These are phyloP conservation scores for Knoxdaviesia proteae DNA, from an alignment of 2,329 filamentous ascomycete genomes.

Conservation along the genomic window DNA sequence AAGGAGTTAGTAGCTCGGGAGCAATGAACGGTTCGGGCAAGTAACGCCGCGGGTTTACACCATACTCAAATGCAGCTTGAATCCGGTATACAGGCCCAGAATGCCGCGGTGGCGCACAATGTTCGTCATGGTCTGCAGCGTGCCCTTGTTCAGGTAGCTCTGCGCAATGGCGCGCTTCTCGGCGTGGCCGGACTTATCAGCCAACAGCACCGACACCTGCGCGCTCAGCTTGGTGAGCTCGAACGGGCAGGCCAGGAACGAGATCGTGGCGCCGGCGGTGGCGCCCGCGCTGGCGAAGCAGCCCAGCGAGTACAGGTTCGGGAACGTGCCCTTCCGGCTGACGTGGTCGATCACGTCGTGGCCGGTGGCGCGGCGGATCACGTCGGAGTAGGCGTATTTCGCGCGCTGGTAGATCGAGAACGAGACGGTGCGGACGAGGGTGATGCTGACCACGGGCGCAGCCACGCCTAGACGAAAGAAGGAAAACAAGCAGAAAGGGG, in stretches of 20 bases:
- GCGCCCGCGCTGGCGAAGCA: constrained; percentile 65
- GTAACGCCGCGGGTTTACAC: neutral
- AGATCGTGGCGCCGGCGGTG: constrained; percentile 60
- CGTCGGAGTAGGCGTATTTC: constrained; percentile 52
- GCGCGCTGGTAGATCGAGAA: constrained; percentile 64
- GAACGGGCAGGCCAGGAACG: constrained; percentile 66
- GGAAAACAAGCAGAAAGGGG: neutral
- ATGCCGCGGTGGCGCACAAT: constrained; percentile 57
- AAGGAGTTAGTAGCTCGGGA: neutral
- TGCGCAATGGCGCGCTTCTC: constrained; percentile 35
- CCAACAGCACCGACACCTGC: constrained; percentile 64
- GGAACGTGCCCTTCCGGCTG: constrained; percentile 47
- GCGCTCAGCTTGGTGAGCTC: constrained; percentile 79
- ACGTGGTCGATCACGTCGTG: constrained; percentile 55
- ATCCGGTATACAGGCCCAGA: constrained; percentile 59
- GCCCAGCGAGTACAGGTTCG: constrained; percentile 49
- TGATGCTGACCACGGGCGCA: constrained; percentile 63
- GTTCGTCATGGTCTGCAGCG: constrained; percentile 53
- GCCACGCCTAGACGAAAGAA: constrained; percentile 35
- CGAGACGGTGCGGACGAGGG: constrained; percentile 54
- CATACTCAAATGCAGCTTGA: constrained; percentile 53
- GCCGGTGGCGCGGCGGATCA: constrained; percentile 44
- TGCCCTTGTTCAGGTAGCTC: constrained; percentile 62
- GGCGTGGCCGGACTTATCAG: constrained; percentile 16
- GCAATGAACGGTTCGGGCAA: neutral